These are phyloP conservation scores for Ustilago bromivora DNA, from an alignment of 1,284 basidiomycete genomes.

Conservation along the genomic window DNA sequence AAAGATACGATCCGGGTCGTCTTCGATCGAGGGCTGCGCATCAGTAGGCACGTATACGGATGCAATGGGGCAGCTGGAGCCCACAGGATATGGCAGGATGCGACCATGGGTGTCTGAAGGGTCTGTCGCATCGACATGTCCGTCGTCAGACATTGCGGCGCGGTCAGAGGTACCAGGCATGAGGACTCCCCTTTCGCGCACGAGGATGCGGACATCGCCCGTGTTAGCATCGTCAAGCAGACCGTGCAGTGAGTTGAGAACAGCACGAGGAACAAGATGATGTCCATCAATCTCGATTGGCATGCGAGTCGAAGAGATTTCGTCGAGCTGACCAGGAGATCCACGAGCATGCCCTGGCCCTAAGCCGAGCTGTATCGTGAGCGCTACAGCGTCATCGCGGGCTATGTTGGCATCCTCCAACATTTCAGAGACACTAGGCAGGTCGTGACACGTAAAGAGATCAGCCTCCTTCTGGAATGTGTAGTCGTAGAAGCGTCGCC, in stretches of 20 bases:
- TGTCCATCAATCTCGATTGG: constrained; percentile 56
- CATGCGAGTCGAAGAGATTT: constrained; percentile 9
- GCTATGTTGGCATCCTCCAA: constrained; percentile 35
- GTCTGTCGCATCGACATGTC: background rate
- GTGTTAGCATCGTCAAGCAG: constrained; percentile 64
- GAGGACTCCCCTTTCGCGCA: constrained; percentile 61
- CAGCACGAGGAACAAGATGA: constrained; percentile 51
- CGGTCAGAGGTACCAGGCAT: background rate
- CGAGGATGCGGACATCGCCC: constrained; percentile 65
- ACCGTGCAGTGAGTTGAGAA: constrained; percentile 52
- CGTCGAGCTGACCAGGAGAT: constrained; percentile 8
- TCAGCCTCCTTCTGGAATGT: constrained; percentile 56
- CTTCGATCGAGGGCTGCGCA: constrained; percentile 19
- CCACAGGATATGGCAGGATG: constrained; percentile 40
- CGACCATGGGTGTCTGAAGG: background rate
- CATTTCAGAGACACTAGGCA: constrained; percentile 56
- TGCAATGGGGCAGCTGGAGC: constrained; percentile 18
- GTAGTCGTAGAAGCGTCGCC: constrained; percentile 51
- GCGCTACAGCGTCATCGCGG: constrained; percentile 51
- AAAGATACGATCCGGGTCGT: constrained; percentile 39
- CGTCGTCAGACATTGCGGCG: constrained; percentile 22
- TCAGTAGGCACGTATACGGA: constrained; percentile 18
- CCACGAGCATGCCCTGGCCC: constrained; percentile 48
- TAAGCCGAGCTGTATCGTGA: constrained; percentile 60
- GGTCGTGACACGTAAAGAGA: constrained; percentile 56